Evolutionary conservation across 768 basidiomycete genomes (phyloP), one percentile per base, ranked within the genome.

Genomic region (Phanerochaete sordida): DNA sequence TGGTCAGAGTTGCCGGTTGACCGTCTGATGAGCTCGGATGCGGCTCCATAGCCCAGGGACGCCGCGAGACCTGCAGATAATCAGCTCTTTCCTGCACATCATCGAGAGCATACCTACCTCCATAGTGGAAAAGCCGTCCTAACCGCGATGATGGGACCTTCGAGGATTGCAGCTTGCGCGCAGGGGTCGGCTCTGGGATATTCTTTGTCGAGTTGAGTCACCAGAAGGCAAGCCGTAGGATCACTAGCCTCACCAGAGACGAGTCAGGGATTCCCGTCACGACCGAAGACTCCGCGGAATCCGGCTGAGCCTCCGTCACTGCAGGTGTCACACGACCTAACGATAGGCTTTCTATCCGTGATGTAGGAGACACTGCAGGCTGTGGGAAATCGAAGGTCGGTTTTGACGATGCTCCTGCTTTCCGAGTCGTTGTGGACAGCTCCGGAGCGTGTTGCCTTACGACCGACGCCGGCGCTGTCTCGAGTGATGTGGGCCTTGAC

Each of bases 51-150:
- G 2, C 91, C 83, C 1, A 99, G 75, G 0, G 95, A 93, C 0
- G 93, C 93, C 2, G 93, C 95, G 4, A 99, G 83, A 43, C 95
- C 95, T 98, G 65, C 9, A 51, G 31, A 33, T 59, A 55, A 3
- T 64, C 24, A 28, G 23, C 35, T 37, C 13, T 31, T 3, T 15
- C 23, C 31, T 15, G 31, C 21, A 46, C 8, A 45, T 27, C 35
- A 39, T 2, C 8, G n/a, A 35, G 33, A 31, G 2, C 39, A 3
- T 24, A 67, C 80, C 48, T 68, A 89, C 95, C 92, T 66, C 96
- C 96, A 60, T 98, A 98, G 65, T 98, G 96, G 65, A 98, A 91
- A 8, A 98, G 69, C 16, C 95, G 82, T 3, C 93, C 95, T 9
- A 98, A 78, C 12, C 88, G 82, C 0, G 95, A 96, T 0, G 93